A percentile compares a stretch with the other conserved stretches of the same genome.
Evolutionary conservation across 2,329 filamentous ascomycete genomes (phyloP).

Genomic region (Aspergillus carbonarius): DNA sequence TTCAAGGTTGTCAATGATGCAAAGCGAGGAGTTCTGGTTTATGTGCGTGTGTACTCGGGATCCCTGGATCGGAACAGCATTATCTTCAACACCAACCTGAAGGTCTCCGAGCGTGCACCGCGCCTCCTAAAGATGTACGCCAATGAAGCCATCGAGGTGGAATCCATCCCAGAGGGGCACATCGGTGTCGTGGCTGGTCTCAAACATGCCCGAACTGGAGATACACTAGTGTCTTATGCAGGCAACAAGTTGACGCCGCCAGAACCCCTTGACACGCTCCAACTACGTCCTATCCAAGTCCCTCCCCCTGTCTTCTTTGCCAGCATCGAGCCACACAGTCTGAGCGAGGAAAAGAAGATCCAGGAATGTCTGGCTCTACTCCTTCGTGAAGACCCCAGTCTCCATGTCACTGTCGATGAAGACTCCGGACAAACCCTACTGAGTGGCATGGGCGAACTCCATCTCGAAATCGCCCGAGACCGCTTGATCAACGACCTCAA

Average conservation of each 20-base stretch:
- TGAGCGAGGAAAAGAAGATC: constrained; percentile 76
- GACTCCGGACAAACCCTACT: constrained; percentile 92
- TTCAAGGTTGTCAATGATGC: constrained; percentile 95
- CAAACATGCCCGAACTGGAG: constrained; percentile 88
- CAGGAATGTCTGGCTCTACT: constrained; percentile 73
- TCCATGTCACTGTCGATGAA: constrained; percentile 79
- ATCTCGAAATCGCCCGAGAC: constrained; percentile 89
- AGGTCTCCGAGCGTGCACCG: constrained; percentile 74
- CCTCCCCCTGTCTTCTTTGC: constrained; percentile 95
- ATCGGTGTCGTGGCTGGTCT: constrained; percentile 92
- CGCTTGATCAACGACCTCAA: constrained; percentile 87
- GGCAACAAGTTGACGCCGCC: constrained; percentile 65
- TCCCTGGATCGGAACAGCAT: constrained; percentile 69
- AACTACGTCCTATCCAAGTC: constrained; percentile 82
- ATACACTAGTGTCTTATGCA: constrained; percentile 78
- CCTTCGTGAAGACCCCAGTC: constrained; percentile 86
- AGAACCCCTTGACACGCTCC: constrained; percentile 68
- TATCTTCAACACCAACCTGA: constrained; percentile 84
- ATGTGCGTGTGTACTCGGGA: constrained; percentile 88
- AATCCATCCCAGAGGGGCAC: constrained; percentile 77
- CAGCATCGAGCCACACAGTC: constrained; percentile 79
- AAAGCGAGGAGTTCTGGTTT: constrained; percentile 82
- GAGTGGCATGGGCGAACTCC: constrained; percentile 93
- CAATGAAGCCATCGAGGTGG: constrained; percentile 79
- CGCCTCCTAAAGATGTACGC: constrained; percentile 88